Base-by-base conservation (phyloP, 1,139 yeast genomes). In the Blastobotrys serpentis region DNA sequence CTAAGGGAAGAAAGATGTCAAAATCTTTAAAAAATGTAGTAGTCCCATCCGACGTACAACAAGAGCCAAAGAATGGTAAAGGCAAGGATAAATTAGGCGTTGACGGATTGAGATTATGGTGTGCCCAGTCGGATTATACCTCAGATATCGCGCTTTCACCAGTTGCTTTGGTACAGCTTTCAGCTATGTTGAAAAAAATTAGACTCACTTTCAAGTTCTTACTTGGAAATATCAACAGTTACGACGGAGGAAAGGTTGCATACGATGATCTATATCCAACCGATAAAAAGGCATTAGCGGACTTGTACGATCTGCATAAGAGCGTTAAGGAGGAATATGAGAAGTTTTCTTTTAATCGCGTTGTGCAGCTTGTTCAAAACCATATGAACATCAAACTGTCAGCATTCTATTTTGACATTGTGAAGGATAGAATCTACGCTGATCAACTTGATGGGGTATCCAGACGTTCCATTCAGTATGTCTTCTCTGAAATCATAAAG, bases 31-130 rank as follows among this genome's bases (percentile, higher is more conserved):
- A 98, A 0, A 92, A 92, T 59, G 82, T 82, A 0, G 78, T 90
- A 34, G 67, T 78, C 1, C 98, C 98, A 0, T 59, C 58, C 4
- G 80, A 79, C 42, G 79, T 84, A 8, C 48, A 47, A 40, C 49
- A 50, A 14, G 62, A 62, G 46, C 59, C 72, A 14, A 70, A 77
- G 43, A 79, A 81, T 42, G 75, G 75, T 26, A 74, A 77, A 48
- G 75, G 74, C 2, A 62, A 65, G 11, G 89, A 89, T 1, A 74
- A 81, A n/a, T 70, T 90, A 25, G 98, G 98, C 4, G 79, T 88
- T 13, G 98, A 90, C 66, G 98, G 98, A 0, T 71, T 94, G 55
- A 75, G 99, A 57, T 72, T 90, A 49, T 86, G 97, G 87, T 88
- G 84, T 10, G 96, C 97, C 0, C 90, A 89, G 46, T 77, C 94